phyloP scores from a whole-genome alignment of 805 yeast species.

The Starmerella cellae region DNA sequence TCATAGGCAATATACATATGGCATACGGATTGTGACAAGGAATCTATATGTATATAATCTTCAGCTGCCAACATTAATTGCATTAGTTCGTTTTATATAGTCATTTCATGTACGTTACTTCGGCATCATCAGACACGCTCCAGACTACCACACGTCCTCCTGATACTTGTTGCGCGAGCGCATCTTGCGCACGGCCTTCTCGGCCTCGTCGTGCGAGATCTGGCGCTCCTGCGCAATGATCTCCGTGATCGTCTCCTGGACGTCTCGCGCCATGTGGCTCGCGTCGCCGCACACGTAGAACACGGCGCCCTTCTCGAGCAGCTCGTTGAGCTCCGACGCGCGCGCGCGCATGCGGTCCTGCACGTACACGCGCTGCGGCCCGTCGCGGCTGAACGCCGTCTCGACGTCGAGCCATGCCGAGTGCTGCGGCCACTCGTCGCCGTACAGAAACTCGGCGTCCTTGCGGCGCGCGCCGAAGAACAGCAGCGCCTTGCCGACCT shows the following conservation, averaged over 20 bases:
- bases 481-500: slow-evolving; percentile 58
- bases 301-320: slow-evolving; percentile 59
- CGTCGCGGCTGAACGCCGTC: slow-evolving; percentile 80
- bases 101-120: background rate
- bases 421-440: slow-evolving; percentile 79
- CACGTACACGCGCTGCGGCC: slow-evolving; percentile 53
- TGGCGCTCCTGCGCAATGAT: slow-evolving; percentile 52
- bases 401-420: slow-evolving; percentile 36
- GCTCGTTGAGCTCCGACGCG: slow-evolving; percentile 38
- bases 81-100: background rate
- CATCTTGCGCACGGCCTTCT: slow-evolving; percentile 61
- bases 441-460: slow-evolving; percentile 70
- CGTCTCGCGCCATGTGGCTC: slow-evolving; percentile 87
- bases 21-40: too few relatives aligned
- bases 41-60: too few relatives aligned
- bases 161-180: slow-evolving; percentile 81
- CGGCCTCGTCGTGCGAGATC: slow-evolving; percentile 54
- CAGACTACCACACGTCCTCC: slow-evolving; percentile 95
- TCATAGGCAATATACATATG: too few relatives aligned
- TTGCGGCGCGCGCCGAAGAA: slow-evolving; percentile 80
- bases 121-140: too few relatives aligned
- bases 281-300: slow-evolving; percentile 98
- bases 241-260: slow-evolving; percentile 51
- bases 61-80: background rate
- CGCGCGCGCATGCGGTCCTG: slow-evolving; percentile 55